Evolutionary conservation across 164 flowering plant genomes (phyloP).

Genomic region (Magnolia officinalis): DNA sequence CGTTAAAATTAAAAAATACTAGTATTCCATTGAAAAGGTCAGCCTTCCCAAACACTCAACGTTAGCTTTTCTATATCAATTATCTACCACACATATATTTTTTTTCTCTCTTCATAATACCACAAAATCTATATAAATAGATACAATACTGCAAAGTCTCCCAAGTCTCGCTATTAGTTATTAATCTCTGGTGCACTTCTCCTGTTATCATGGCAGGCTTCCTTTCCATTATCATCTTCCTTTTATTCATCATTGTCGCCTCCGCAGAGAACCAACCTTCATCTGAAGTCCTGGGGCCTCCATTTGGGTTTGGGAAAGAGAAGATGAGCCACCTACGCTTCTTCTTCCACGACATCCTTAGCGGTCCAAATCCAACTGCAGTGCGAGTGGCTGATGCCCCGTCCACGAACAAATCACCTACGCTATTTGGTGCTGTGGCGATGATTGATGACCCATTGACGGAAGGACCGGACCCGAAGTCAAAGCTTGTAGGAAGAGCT

Average conservation of each 20-base stretch:
- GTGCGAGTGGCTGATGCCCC: slow-evolving; percentile 11
- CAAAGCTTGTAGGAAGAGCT: slow-evolving; percentile 30
- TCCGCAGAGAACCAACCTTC: not conserved
- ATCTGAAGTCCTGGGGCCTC: not conserved
- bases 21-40: too few species aligned
- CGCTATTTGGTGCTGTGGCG: slow-evolving; percentile 16
- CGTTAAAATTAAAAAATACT: too few species aligned
- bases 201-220: not conserved
- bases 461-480: slow-evolving; percentile 17
- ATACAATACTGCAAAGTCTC: not conserved
- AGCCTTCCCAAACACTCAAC: too few species aligned
- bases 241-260: not conserved
- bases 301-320: slow-evolving; percentile 3
- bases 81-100: too few species aligned
- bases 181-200: not conserved
- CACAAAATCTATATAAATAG: too few species aligned
- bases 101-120: too few species aligned
- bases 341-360: slow-evolving; percentile 23
- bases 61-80: too few species aligned
- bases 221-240: not conserved
- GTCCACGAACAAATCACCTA: slow-evolving; percentile 8
- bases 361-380: slow-evolving; percentile 23
- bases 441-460: slow-evolving; percentile 37
- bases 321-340: slow-evolving; percentile 19
- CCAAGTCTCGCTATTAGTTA: not conserved